phyloP scores from a whole-genome alignment of 2,329 filamentous ascomycete species.

The Tympanopsis confertula region DNA sequence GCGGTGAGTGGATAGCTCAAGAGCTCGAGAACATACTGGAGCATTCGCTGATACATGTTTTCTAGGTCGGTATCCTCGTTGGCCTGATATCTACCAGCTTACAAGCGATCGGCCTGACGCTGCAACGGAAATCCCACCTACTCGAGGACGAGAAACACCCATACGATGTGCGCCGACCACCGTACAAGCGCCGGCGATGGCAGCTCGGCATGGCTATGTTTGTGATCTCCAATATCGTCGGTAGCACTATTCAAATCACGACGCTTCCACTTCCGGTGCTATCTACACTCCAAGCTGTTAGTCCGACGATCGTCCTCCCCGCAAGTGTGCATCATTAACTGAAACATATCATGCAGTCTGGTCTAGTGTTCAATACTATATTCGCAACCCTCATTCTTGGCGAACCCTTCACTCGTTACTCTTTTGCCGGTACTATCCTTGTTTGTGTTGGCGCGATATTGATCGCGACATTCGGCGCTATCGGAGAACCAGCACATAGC shows the following conservation, averaged over 20 bases:
- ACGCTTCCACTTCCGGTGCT: slow-evolving; percentile 87
- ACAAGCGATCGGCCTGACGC: slow-evolving; percentile 85
- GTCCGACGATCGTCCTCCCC: neutral
- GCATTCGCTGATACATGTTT: too few species aligned
- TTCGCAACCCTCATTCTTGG: slow-evolving; percentile 86
- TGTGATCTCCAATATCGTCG: slow-evolving; percentile 82
- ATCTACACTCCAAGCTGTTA: slow-evolving; percentile 73
- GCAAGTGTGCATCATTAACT: too few species aligned
- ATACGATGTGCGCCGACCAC: slow-evolving; percentile 69
- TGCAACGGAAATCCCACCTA: slow-evolving; percentile 96
- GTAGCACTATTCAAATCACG: slow-evolving; percentile 94
- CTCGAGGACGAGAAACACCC: slow-evolving; percentile 87
- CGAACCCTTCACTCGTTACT: slow-evolving; percentile 89
- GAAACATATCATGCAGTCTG: slow-evolving; percentile 41
- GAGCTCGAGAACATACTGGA: slow-evolving; percentile 41
- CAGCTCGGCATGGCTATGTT: slow-evolving; percentile 92
- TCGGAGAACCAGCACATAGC: slow-evolving; percentile 83
- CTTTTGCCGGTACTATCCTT: slow-evolving; percentile 77
- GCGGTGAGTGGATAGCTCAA: slow-evolving; percentile 70
- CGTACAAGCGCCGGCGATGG: slow-evolving; percentile 85
- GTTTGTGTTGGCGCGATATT: slow-evolving; percentile 81
- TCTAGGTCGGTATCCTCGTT: slow-evolving; percentile 79
- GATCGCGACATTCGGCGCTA: slow-evolving; percentile 87
- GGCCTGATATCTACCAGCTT: slow-evolving; percentile 87
- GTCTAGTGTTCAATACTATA: slow-evolving; percentile 95